Evolutionary conservation across 2,329 filamentous ascomycete genomes (phyloP).

Genomic region (Aspergillus oerlinghausenensis): DNA sequence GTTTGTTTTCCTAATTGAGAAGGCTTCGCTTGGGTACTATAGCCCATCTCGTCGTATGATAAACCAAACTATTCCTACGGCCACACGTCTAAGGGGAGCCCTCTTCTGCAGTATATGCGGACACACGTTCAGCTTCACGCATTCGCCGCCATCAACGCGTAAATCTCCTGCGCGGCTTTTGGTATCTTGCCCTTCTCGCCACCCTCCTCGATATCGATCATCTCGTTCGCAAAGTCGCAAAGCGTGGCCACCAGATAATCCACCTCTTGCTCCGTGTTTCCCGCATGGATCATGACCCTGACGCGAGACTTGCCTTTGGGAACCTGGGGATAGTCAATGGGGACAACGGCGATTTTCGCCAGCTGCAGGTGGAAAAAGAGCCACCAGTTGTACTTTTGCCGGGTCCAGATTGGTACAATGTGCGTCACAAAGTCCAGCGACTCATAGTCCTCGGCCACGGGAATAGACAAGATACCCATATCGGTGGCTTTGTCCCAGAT

Average conservation of each 20-base stretch:
- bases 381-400: slow-evolving; percentile 27
- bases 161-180: neutral
- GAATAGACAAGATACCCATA: slow-evolving; percentile 5
- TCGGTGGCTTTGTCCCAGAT: slow-evolving; percentile 7
- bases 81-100: neutral
- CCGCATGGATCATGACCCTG: slow-evolving; percentile 58
- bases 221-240: neutral
- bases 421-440: slow-evolving; percentile 39
- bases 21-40: too few species aligned
- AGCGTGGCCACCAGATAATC: neutral
- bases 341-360: slow-evolving; percentile 51
- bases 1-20: too few species aligned
- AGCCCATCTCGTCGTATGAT: too few species aligned
- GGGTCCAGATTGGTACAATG: slow-evolving; percentile 36
- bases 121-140: neutral
- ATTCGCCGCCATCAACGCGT: neutral
- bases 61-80: too few species aligned
- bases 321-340: slow-evolving; percentile 50
- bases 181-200: neutral
- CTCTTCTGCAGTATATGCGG: too few species aligned
- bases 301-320: slow-evolving; percentile 54
- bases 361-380: slow-evolving; percentile 27
- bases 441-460: slow-evolving; percentile 5
- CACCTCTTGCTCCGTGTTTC: slow-evolving; percentile 43
- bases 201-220: neutral